Percentiles rank a stretch among this genome's conserved stretches.
phyloP scores from a whole-genome alignment of 1,284 basidiomycete species.

The Pisolithus thermaeus region DNA sequence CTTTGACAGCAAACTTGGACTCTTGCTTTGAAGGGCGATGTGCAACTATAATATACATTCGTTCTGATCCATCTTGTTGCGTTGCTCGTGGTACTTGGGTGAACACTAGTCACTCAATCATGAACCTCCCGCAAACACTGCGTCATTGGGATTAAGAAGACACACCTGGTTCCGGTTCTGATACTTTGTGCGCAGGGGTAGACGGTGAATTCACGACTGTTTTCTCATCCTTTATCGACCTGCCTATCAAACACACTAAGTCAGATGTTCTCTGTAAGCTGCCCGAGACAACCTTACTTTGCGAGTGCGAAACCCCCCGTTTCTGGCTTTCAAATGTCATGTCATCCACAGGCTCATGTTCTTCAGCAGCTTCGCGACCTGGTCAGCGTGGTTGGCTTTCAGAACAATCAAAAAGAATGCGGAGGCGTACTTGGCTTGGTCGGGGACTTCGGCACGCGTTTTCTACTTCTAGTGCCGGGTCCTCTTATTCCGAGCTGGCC shows the following conservation, averaged over 20 bases:
- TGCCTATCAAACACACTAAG: conserved; percentile 7
- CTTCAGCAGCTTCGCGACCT: conserved; percentile 5
- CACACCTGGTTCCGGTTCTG: background rate
- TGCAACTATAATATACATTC: conserved; percentile 31
- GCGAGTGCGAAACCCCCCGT: background rate
- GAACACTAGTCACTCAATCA: conserved; percentile 3
- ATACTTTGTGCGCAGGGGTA: background rate
- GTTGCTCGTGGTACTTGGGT: conserved; percentile 1
- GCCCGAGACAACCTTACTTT: conserved; percentile 7
- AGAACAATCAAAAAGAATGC: background rate
- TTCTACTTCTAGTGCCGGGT: background rate
- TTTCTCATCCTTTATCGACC: conserved; percentile 17
- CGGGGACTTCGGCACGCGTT: conserved; percentile 4
- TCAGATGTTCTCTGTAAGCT: background rate
- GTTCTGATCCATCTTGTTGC: conserved; percentile 7
- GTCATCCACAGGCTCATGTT: background rate
- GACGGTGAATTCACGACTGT: background rate
- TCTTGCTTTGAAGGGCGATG: conserved; percentile 25
- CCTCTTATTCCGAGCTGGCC: background rate
- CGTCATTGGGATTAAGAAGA: background rate
- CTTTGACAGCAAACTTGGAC: conserved; percentile 40
- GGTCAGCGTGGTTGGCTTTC: background rate
- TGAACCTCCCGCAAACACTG: conserved; percentile 3
- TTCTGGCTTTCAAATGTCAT: background rate
- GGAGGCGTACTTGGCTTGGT: background rate